Evolutionary conservation across 2,329 filamentous ascomycete species (phyloP).

Genomic region (Exophiala phaeomuriformis): DNA sequence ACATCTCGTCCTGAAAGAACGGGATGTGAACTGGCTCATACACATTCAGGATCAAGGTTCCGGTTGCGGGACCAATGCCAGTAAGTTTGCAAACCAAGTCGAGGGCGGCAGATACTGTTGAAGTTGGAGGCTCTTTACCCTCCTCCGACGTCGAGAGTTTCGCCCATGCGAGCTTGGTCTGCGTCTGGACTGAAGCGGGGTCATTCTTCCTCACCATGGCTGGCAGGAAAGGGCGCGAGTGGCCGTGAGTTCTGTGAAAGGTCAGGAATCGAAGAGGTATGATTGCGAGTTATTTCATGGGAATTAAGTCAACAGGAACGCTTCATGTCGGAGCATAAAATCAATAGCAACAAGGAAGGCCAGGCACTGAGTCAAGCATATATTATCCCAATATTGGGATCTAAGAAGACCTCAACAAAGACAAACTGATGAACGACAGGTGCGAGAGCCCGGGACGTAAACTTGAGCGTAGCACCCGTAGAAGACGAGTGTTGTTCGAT

Average conservation of each 20-base stretch:
- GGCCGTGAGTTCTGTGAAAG: constrained; percentile 33
- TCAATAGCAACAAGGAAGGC: background rate
- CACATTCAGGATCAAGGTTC: constrained; percentile 37
- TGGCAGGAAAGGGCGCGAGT: constrained; percentile 35
- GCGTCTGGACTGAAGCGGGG: constrained; percentile 24
- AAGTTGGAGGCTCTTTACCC: background rate
- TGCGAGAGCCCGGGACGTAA: background rate
- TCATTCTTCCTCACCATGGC: constrained; percentile 37
- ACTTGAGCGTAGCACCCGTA: background rate
- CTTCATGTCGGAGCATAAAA: too few species aligned
- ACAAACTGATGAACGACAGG: background rate
- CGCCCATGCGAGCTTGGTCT: constrained; percentile 19
- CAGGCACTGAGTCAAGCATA: background rate
- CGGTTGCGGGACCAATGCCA: constrained; percentile 39
- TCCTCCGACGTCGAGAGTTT: background rate
- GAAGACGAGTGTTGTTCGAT: background rate
- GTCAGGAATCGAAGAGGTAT: background rate
- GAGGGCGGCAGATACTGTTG: constrained; percentile 28
- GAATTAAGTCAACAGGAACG: too few species aligned
- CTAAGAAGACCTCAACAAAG: background rate
- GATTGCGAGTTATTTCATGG: too few species aligned
- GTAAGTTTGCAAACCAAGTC: constrained; percentile 34
- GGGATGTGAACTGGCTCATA: constrained; percentile 30
- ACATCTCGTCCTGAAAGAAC: constrained; percentile 41
- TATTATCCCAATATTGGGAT: background rate